Evolutionary conservation across 2,329 filamentous ascomycete genomes (phyloP).

Genomic region (Cercospora sp.): DNA sequence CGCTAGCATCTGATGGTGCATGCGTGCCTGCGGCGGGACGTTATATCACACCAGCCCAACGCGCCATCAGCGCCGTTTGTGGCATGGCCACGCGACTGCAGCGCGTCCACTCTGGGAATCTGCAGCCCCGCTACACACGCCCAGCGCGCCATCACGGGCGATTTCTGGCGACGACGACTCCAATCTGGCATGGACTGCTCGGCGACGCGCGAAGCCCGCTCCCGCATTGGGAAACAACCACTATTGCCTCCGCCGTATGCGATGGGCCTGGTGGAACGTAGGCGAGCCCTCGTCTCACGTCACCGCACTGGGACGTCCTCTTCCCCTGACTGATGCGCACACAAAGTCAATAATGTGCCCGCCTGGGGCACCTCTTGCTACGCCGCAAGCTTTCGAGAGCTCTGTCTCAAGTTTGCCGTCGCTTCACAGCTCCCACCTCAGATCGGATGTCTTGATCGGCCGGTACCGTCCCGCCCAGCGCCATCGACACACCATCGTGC

Average conservation of each 20-base stretch:
- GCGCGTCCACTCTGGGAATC: neutral
- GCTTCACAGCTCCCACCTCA: neutral
- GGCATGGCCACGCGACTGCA: constrained; percentile 1
- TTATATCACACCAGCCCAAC: neutral
- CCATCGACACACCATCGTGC: neutral
- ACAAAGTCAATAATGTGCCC: neutral
- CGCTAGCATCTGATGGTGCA: neutral
- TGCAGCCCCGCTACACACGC: neutral
- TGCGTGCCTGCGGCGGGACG: constrained; percentile 4
- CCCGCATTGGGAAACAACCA: neutral
- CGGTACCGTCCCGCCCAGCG: neutral
- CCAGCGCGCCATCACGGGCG: neutral
- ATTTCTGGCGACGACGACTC: neutral
- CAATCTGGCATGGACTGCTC: neutral
- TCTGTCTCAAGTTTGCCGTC: neutral
- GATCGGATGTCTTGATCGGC: neutral
- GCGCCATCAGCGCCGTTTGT: neutral
- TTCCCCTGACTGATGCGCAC: neutral
- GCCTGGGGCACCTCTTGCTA: neutral
- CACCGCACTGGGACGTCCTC: neutral
- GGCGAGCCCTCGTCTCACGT: neutral
- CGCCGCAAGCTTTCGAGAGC: neutral
- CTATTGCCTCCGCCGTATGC: neutral
- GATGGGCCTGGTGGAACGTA: neutral
- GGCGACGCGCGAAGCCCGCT: neutral